phyloP scores from a whole-genome alignment of 2,329 filamentous ascomycete genomes.

The Diaporthe sp. region DNA sequence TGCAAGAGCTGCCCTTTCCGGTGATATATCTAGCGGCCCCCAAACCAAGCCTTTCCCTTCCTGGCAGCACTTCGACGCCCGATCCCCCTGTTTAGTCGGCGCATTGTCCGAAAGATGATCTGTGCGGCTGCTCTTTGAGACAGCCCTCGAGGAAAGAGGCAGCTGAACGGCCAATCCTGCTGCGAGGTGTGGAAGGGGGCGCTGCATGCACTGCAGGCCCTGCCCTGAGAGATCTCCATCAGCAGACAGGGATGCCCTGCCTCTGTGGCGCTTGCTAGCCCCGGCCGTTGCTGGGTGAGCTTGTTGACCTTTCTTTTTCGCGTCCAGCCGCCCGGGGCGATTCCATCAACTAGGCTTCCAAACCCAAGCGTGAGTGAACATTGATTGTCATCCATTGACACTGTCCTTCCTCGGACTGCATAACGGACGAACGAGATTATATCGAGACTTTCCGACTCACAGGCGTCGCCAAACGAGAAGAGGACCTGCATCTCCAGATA shows the following conservation, averaged over 20 bases:
- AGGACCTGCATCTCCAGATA: neutral
- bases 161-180: conserved; percentile 16
- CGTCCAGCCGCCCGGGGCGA: conserved; percentile 8
- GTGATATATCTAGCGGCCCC: conserved; percentile 18
- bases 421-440: neutral
- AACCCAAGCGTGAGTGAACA: neutral
- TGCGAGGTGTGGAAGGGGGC: conserved; percentile 23
- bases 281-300: conserved; percentile 38
- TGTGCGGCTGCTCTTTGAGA: conserved; percentile 21
- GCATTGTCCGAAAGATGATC: neutral
- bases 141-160: conserved; percentile 16
- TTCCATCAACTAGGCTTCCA: neutral
- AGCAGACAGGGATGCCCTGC: conserved; percentile 28
- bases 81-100: conserved; percentile 6
- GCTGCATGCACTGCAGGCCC: conserved; percentile 26
- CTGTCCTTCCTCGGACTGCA: neutral
- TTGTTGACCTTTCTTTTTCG: conserved; percentile 34
- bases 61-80: conserved; percentile 10
- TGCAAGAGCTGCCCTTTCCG: conserved; percentile 26
- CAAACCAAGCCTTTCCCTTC: conserved; percentile 31
- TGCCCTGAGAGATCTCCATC: conserved; percentile 29
- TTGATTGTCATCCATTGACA: neutral
- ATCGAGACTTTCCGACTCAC: neutral
- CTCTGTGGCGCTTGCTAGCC: conserved; percentile 27
- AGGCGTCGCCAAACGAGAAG: neutral